These are phyloP conservation scores for Lactarius psammicola DNA, from an alignment of 768 basidiomycete genomes.

Conservation along the genomic window DNA sequence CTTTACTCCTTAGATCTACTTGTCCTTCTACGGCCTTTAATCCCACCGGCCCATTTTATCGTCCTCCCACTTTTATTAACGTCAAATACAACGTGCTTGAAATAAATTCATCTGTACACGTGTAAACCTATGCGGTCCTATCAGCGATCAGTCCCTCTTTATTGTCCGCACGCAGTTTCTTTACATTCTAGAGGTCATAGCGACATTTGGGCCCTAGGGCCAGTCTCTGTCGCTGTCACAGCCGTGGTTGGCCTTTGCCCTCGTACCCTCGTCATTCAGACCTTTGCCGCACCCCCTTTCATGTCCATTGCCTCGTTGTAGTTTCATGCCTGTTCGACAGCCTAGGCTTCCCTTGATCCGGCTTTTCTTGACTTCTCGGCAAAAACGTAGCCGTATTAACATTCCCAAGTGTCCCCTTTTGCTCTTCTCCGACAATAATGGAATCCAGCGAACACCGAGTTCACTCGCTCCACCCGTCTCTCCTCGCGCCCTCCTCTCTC, in stretches of 20 bases:
- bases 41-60: not conserved
- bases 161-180: conserved; percentile 10
- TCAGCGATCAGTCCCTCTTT: conserved; percentile 23
- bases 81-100: conserved; percentile 17
- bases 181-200: conserved; percentile 1
- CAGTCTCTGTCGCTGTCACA: not conserved
- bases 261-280: conserved; percentile 6
- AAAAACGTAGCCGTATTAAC: not conserved
- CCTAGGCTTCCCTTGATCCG: conserved; percentile 19
- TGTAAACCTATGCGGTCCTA: conserved; percentile 13
- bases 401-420: conserved; percentile 6
- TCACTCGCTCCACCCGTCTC: not conserved
- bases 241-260: not conserved
- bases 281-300: conserved; percentile 9
- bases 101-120: conserved; percentile 13
- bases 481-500: not conserved
- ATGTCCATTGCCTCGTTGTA: conserved; percentile 15
- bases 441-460: conserved; percentile 6
- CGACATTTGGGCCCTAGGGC: conserved; percentile 5
- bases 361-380: conserved; percentile 12
- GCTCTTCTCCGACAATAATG: conserved; percentile 21
- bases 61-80: conserved; percentile 5
- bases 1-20: not conserved
- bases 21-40: not conserved
- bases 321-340: conserved; percentile 3